phyloP scores from a whole-genome alignment of 257 asterid genomes.

The Ophiorrhiza pumila region DNA sequence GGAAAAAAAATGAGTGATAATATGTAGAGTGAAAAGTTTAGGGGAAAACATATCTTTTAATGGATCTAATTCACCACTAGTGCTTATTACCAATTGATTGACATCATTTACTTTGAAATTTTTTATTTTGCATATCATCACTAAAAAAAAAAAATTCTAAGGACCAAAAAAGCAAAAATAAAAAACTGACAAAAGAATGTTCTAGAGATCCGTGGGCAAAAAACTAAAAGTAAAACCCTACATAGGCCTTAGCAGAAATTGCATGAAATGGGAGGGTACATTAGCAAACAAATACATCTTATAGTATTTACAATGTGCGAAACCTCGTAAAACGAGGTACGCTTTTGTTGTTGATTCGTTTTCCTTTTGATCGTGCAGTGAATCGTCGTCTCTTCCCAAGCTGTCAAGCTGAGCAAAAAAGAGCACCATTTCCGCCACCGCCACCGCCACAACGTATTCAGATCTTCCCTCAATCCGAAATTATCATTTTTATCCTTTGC shows the following conservation, averaged over 20 bases:
- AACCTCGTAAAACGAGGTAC: slow-evolving; percentile 4
- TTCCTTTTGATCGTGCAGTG: slow-evolving; percentile 14
- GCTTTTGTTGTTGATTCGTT: background rate
- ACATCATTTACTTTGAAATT: too few species aligned
- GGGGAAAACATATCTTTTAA: too few species aligned
- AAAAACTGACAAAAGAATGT: background rate
- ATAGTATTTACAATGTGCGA: background rate
- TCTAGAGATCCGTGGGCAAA: background rate
- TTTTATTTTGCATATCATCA: too few species aligned
- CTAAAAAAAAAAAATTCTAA: background rate
- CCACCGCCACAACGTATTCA: slow-evolving; percentile 6
- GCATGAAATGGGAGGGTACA: background rate
- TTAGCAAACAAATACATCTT: background rate
- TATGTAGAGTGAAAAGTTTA: too few species aligned
- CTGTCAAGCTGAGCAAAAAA: background rate
- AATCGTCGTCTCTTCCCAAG: background rate
- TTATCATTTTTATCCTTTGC: background rate
- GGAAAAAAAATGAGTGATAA: too few species aligned
- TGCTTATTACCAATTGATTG: too few species aligned
- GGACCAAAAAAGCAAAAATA: background rate
- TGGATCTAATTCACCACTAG: too few species aligned
- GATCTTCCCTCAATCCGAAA: slow-evolving; percentile 9
- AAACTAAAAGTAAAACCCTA: background rate
- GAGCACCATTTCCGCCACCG: background rate
- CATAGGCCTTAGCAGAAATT: background rate